These are phyloP conservation scores for Coemansia sp. DNA, from an alignment of 192 early-diverging fungal species.

Conservation along the genomic window DNA sequence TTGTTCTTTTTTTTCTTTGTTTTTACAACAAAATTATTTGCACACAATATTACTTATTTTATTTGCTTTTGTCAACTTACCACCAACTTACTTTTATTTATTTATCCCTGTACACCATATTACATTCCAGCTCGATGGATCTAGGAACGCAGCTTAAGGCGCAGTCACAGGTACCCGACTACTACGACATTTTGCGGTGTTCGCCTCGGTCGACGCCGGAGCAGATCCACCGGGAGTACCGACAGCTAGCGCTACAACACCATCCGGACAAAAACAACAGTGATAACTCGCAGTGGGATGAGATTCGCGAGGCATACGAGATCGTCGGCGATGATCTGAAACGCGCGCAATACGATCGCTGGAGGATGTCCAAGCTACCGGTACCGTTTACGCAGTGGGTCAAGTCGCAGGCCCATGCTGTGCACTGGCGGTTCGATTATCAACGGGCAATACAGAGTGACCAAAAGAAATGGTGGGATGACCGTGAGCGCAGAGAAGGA, in stretches of 20 bases:
- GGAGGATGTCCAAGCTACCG: conserved; percentile 22
- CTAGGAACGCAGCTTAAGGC: conserved; percentile 3
- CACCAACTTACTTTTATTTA: no score
- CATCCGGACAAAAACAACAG: conserved; percentile 30
- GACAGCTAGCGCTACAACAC: conserved; percentile 10
- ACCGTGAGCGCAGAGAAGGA: neutral
- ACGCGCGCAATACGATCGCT: conserved; percentile 46
- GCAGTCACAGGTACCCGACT: conserved; percentile 14
- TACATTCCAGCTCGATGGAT: neutral
- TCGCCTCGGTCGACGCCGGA: conserved; percentile 14
- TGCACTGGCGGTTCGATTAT: conserved; percentile 36
- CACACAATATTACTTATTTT: no score
- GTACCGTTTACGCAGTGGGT: conserved; percentile 32
- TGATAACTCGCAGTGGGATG: conserved; percentile 15
- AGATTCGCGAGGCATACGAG: conserved; percentile 29
- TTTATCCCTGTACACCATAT: no score
- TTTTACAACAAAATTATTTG: no score
- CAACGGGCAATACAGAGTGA: conserved; percentile 6
- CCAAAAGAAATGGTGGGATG: neutral
- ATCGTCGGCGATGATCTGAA: conserved; percentile 17
- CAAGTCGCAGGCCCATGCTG: conserved; percentile 14
- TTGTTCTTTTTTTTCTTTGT: no score
- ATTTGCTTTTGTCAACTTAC: no score
- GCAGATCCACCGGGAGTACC: conserved; percentile 36
- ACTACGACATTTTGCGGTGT: conserved; percentile 38